Conservation (phyloP, 352 stramenopile species). For the Phytophthora brassicae region DNA sequence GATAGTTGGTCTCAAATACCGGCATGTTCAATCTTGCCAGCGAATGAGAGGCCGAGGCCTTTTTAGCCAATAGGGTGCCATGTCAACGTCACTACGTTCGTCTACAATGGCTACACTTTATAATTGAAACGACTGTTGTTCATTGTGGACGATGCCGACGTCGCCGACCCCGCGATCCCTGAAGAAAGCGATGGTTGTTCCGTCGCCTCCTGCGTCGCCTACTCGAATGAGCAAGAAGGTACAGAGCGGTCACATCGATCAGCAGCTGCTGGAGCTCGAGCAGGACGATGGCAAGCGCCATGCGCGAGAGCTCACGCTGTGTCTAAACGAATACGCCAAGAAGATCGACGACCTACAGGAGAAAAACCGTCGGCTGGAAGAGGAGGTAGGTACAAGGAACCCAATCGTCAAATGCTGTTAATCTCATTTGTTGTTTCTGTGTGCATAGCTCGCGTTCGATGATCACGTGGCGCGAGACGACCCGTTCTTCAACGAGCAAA, state of each 20-base stretch:
- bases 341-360: conserved; percentile 76
- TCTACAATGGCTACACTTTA: conserved; percentile 27
- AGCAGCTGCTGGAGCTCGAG: conserved; percentile 69
- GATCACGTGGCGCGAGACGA: conserved; percentile 65
- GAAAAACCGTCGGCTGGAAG: conserved; percentile 76
- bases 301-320: conserved; percentile 59
- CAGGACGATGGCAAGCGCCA: conserved; percentile 78
- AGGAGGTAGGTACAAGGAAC: conserved; percentile 73
- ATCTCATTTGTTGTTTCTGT: conserved; percentile 17
- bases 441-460: conserved; percentile 70
- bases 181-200: conserved; percentile 16
- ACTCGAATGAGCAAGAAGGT: conserved; percentile 24
- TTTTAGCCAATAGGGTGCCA: too few species aligned
- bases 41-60: too few species aligned
- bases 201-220: conserved; percentile 14
- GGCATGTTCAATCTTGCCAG: too few species aligned
- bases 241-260: conserved; percentile 57
- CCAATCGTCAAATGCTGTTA: too few species aligned
- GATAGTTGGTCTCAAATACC: too few species aligned
- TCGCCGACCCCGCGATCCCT: conserved; percentile 23
- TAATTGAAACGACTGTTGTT: conserved; percentile 19
- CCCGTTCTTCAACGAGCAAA: conserved; percentile 75
- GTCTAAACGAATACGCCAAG: conserved; percentile 70
- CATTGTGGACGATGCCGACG: conserved; percentile 16
- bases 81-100: too few species aligned